Percentiles rank a stretch among this genome's conserved stretches.
Conservation (phyloP, 805 yeast genomes). For the Candida nitratophila region DNA sequence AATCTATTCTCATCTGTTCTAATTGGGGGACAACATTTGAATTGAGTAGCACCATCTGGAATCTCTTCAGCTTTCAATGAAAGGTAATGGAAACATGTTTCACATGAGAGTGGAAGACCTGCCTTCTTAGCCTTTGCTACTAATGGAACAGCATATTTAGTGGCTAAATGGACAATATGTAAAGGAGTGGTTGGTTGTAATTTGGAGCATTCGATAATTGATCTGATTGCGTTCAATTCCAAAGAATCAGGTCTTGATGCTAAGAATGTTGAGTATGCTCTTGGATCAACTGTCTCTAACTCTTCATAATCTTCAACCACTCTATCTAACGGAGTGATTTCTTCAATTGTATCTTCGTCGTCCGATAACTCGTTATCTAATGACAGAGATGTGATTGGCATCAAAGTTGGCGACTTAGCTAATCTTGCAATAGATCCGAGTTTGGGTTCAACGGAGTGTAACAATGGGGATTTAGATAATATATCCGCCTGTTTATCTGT, state of each 20-base stretch:
- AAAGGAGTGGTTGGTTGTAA: slow-evolving; percentile 55
- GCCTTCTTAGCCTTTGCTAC: slow-evolving; percentile 54
- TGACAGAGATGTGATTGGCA: slow-evolving; percentile 5
- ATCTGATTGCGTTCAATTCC: slow-evolving; percentile 77
- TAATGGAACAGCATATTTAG: slow-evolving; percentile 75
- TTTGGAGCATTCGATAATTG: slow-evolving; percentile 57
- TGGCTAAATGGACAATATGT: slow-evolving; percentile 88
- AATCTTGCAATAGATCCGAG: slow-evolving; percentile 37
- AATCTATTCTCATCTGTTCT: slow-evolving; percentile 66
- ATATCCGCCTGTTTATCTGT: slow-evolving; percentile 46
- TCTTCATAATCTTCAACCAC: slow-evolving; percentile 30
- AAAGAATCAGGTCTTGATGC: slow-evolving; percentile 85
- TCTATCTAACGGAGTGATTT: slow-evolving; percentile 31
- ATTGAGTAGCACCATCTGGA: slow-evolving; percentile 71
- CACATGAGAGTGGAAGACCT: slow-evolving; percentile 68
- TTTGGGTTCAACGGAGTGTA: slow-evolving; percentile 56
- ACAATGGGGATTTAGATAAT: slow-evolving; percentile 46
- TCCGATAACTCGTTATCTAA: slow-evolving; percentile 18
- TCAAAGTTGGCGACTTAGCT: slow-evolving; percentile 26
- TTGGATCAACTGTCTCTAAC: slow-evolving; percentile 47
- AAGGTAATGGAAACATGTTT: slow-evolving; percentile 91
- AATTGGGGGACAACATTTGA: slow-evolving; percentile 94
- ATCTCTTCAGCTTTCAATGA: slow-evolving; percentile 73
- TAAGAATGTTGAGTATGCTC: slow-evolving; percentile 62
- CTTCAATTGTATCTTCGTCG: slow-evolving; percentile 1